Base-by-base conservation (phyloP, 2,329 filamentous ascomycete genomes). In the Colletotrichum sp. region DNA sequence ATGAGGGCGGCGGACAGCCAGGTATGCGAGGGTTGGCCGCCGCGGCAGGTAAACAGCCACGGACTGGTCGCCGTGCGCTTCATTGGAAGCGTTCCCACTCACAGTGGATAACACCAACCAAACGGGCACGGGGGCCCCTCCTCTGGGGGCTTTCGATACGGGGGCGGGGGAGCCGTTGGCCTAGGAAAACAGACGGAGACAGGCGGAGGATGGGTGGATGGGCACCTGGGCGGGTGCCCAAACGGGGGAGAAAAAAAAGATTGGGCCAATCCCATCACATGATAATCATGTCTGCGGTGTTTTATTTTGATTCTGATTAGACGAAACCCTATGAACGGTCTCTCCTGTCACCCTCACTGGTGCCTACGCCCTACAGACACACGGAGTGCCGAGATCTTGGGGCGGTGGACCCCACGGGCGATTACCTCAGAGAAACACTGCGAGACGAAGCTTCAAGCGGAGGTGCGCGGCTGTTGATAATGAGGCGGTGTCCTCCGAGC, bases 41-140 rank as follows among this genome's bases (percentile, higher is more conserved):
- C 52, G 74, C 24, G 52, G 55, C 55, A 59, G 64, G 34, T 26
- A 18, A 30, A 32, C 32, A 63, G 52, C 66, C 55, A 66, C 68
- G 52, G 67, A 61, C 48, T 75, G n/a, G 68, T 72, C 48, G 61
- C 69, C 48, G 59, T 74, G 67, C 63, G 72, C 61, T 75, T 67
- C 55, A 34, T 55, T 61, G 48, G 18, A 32, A 18, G 66, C 61
- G 72, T 75, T 72, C 34, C 72, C 72, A 72, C 72, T 75, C 57
- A 61, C 63, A 60, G 73, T 75, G 73, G 73, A 67, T 72, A 72
- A 75, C 52, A 63, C 55, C 69, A 64, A 64, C 39, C 68, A 75
- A 67, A 75, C 26, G 32, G 70, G 68, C 72, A 75, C 72, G 68
- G 68, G 55, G 30, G 48, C 26, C 26, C 26, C 26, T 55, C 28